phyloP scores from a whole-genome alignment of 2,329 filamentous ascomycete genomes.

The Colletotrichum acutatum region DNA sequence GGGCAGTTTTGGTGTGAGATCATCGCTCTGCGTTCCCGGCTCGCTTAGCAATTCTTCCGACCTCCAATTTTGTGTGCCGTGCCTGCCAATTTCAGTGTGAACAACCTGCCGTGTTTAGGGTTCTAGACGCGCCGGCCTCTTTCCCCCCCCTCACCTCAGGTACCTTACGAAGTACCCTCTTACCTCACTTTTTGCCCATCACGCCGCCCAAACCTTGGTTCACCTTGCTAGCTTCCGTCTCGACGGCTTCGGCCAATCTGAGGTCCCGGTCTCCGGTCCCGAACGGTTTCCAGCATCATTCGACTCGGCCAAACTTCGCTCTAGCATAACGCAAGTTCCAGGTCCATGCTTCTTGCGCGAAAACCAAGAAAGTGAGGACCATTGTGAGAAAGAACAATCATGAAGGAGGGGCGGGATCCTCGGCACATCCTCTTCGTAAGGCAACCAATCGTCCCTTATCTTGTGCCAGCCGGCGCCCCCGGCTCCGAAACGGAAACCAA shows the following conservation, averaged over 20 bases:
- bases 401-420: constrained; percentile 26
- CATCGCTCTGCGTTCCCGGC: constrained; percentile 13
- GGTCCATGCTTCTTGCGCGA: not conserved
- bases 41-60: constrained; percentile 32
- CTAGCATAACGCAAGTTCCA: not conserved
- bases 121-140: constrained; percentile 25
- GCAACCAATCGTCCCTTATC: not conserved
- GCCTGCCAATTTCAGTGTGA: constrained; percentile 1
- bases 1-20: constrained; percentile 11
- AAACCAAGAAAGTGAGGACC: not conserved
- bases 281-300: not conserved
- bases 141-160: not conserved
- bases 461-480: not conserved
- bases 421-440: constrained; percentile 17
- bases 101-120: constrained; percentile 22
- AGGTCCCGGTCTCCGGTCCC: constrained; percentile 19
- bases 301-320: not conserved
- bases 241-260: constrained; percentile 20
- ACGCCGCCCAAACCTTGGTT: not conserved
- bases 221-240: not conserved
- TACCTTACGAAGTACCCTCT: not conserved
- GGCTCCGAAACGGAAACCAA: constrained; percentile 25
- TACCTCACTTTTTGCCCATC: not conserved
- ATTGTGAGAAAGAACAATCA: not conserved
- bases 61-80: constrained; percentile 32